A percentile compares a stretch with the other conserved stretches of the same genome.
phyloP scores from a whole-genome alignment of 2,329 filamentous ascomycete genomes.

The Ophiobolus disseminans region DNA sequence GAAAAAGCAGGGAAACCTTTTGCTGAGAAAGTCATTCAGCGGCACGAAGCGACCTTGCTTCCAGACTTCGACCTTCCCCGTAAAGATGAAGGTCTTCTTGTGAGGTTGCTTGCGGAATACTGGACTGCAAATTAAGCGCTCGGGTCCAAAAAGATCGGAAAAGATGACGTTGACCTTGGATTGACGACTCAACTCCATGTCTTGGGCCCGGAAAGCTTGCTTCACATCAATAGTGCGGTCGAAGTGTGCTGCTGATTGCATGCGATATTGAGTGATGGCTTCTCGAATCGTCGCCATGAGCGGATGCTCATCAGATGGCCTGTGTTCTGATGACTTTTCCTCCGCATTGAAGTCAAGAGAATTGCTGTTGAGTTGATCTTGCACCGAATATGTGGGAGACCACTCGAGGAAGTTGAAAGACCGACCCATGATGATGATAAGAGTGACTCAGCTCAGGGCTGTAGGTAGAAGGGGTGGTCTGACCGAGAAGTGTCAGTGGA shows the following conservation, averaged over 20 bases:
- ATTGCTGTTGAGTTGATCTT: too few species aligned
- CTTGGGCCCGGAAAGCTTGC: conserved; percentile 1
- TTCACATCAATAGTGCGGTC: conserved; percentile 4
- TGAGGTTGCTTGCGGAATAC: not conserved
- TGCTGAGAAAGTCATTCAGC: conserved; percentile 11
- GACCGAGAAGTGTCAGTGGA: too few species aligned
- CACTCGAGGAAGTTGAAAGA: not conserved
- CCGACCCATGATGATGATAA: not conserved
- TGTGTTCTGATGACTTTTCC: not conserved
- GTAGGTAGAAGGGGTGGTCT: too few species aligned
- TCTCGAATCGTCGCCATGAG: conserved; percentile 11
- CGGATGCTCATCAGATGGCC: conserved; percentile 4
- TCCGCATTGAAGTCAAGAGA: not conserved
- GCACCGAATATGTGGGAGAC: too few species aligned
- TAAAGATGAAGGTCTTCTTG: not conserved
- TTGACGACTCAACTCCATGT: not conserved
- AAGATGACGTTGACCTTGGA: conserved; percentile 14
- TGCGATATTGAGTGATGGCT: conserved; percentile 10
- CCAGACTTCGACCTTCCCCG: not conserved
- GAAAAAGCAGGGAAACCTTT: conserved; percentile 5
- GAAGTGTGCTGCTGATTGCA: conserved; percentile 14
- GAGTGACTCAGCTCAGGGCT: not conserved
- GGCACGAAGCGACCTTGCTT: not conserved
- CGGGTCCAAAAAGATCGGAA: conserved; percentile 1
- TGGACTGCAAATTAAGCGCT: conserved; percentile 1